phyloP scores from a whole-genome alignment of 179 eudicot genomes.

The Heliamphora pulchella region DNA sequence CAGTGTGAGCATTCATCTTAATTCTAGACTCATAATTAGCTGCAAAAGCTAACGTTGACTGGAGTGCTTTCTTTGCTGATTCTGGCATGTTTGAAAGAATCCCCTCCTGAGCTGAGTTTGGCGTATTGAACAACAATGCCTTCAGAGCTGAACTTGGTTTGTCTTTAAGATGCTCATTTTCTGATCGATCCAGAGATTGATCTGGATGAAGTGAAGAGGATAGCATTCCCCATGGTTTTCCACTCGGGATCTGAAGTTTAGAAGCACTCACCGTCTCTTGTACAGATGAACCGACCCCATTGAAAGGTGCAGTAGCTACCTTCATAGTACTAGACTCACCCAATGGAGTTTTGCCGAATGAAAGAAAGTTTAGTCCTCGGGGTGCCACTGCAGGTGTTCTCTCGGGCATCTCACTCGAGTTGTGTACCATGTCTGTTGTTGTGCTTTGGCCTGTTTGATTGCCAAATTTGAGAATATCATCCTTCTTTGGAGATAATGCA shows the following conservation, averaged over 20 bases:
- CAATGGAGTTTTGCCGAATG: constrained; percentile 25
- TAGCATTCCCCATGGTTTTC: constrained; percentile 14
- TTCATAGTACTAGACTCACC: constrained; percentile 21
- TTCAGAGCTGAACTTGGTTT: constrained; percentile 30
- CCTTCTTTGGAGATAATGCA: constrained; percentile 22
- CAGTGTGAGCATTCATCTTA: constrained; percentile 25
- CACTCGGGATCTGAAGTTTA: constrained; percentile 20
- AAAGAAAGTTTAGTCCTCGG: constrained; percentile 28
- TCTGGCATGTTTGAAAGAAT: constrained; percentile 24
- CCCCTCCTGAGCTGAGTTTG: constrained; percentile 31
- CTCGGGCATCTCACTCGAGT: constrained; percentile 15
- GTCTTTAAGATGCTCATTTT: constrained; percentile 18
- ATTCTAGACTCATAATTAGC: constrained; percentile 42
- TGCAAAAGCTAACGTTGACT: constrained; percentile 65
- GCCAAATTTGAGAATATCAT: constrained; percentile 21
- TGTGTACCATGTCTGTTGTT: constrained; percentile 9
- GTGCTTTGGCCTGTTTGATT: constrained; percentile 17
- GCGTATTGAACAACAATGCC: constrained; percentile 27
- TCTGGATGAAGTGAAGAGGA: constrained; percentile 24
- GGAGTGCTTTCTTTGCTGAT: constrained; percentile 52
- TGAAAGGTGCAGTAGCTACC: constrained; percentile 15
- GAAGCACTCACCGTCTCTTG: constrained; percentile 20
- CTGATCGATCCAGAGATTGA: constrained; percentile 13
- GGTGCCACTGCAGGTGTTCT: constrained; percentile 24
- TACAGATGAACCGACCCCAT: constrained; percentile 14